Base-by-base conservation (phyloP, 2,329 filamentous ascomycete species). In the Aspergillus pseudoviridinutans region DNA sequence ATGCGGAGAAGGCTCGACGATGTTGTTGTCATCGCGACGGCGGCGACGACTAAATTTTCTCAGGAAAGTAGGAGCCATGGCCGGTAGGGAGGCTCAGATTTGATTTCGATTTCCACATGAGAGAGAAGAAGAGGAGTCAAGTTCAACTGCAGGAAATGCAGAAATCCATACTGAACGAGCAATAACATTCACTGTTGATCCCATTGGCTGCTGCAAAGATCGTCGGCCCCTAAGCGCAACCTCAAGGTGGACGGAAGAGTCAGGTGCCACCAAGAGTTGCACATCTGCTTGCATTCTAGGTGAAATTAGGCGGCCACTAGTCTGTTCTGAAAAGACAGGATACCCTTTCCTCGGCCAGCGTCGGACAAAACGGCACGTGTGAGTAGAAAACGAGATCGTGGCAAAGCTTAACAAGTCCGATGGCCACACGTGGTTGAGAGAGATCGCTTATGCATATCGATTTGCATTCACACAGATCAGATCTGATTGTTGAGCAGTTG, bases 381-480 rank as follows among this genome's bases (percentile, higher is more conserved):
- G 28, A 12, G 10, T 29, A 12, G 12, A 12, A 10, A 29, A 4
- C 4, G 28, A 29, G 28, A 38, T n/a, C 51, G 22, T 24, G 6
- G 25, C 14, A 49, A 50, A 53, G 54, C 46, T 58, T 56, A 47
- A 59, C 54, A 56, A 24, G 22, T 29, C 42, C 25, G 41, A 32
- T 49, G 46, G 41, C 42, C 49, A 57, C 57, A 59, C 58, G 41
- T 57, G n/a, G 51, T 35, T 14, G 17, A 17, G 32, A 17, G 32
- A 8, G 2, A 22, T 44, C 41, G 41, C 41, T 44, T 44, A 44
- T 44, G 41, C 41, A 22, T n/a, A 22, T 44, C 32, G 32, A 29
- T 29, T 29, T 29, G 9, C 28, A 29, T 9, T 29, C 28, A 29
- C 9, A 12, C 28, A 4, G 28, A 29, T 3, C 29, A 35, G 12